These are phyloP conservation scores for Eimeria sp. DNA, from an alignment of 169 alveolate species.

Conservation along the genomic window DNA sequence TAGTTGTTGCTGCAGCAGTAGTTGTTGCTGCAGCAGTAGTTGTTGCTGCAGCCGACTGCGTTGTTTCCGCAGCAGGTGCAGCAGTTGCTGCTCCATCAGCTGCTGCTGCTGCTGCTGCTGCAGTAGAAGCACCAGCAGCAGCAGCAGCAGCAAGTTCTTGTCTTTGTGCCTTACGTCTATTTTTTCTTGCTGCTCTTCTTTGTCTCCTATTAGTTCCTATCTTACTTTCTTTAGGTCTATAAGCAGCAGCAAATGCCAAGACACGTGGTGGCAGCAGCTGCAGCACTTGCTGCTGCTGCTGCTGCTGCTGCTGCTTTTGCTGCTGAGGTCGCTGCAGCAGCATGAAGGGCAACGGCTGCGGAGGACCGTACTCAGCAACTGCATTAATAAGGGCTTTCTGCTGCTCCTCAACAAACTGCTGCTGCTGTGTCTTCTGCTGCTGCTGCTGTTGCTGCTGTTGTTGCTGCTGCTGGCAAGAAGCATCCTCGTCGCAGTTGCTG, in stretches of 20 bases:
- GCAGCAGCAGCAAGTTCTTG: not conserved
- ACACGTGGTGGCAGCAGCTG: slow-evolving; percentile 21
- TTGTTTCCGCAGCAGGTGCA: too few relatives aligned
- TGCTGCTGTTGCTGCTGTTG: not conserved
- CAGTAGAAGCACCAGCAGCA: slow-evolving; percentile 30
- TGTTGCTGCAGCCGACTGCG: not conserved
- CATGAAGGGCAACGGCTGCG: slow-evolving; percentile 27
- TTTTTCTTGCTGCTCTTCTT: slow-evolving; percentile 22
- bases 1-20: too few relatives aligned
- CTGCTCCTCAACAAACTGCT: not conserved
- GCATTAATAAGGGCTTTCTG: slow-evolving; percentile 8
- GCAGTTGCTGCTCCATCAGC: not conserved
- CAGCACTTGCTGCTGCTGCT: slow-evolving; percentile 10
- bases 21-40: too few relatives aligned
- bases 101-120: not conserved
- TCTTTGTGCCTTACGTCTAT: not conserved
- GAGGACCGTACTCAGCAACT: not conserved
- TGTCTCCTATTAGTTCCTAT: slow-evolving; percentile 4
- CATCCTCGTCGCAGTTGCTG: not conserved
- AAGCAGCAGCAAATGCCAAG: slow-evolving; percentile 29
- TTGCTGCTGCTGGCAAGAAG: slow-evolving; percentile 23
- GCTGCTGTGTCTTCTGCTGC: slow-evolving; percentile 35
- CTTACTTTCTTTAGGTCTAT: slow-evolving; percentile 23
- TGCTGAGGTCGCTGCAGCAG: not conserved
- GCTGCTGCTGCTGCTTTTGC: slow-evolving; percentile 9